A percentile compares a stretch with the other conserved stretches of the same genome.
phyloP scores from a whole-genome alignment of 2,329 filamentous ascomycete species.

The Aspergillus bombycis region DNA sequence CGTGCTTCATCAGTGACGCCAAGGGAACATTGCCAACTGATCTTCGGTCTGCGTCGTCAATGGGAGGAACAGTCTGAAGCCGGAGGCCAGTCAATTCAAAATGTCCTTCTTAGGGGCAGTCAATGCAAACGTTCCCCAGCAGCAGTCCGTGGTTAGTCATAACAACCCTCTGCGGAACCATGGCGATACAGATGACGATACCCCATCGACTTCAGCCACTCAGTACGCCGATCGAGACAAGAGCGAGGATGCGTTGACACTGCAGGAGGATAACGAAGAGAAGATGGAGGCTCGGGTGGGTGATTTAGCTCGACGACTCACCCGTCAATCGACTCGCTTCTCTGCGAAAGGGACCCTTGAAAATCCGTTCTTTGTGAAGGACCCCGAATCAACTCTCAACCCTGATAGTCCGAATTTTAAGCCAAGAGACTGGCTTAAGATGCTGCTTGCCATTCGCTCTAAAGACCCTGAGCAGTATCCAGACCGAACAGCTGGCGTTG shows the following conservation, averaged over 20 bases:
- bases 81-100: not conserved
- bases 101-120: constrained; percentile 1
- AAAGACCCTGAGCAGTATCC: constrained; percentile 21
- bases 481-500: constrained; percentile 8
- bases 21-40: not conserved
- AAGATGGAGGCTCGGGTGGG: constrained; percentile 9
- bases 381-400: constrained; percentile 24
- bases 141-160: constrained; percentile 1
- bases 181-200: not conserved
- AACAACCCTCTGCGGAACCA: not conserved
- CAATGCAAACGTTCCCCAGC: not conserved
- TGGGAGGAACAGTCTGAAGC: not conserved
- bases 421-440: constrained; percentile 25
- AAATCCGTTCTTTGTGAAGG: constrained; percentile 22
- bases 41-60: not conserved
- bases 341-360: constrained; percentile 19
- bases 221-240: not conserved
- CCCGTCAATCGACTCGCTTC: constrained; percentile 25
- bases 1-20: not conserved
- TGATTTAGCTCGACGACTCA: constrained; percentile 20
- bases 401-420: constrained; percentile 26
- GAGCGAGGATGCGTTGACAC: not conserved
- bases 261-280: constrained; percentile 1
- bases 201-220: not conserved
- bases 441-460: constrained; percentile 24